Percentiles rank a stretch among this genome's conserved stretches.
These are phyloP conservation scores for Glomus cerebriforme DNA, from an alignment of 192 early-diverging fungal species.

Conservation along the genomic window DNA sequence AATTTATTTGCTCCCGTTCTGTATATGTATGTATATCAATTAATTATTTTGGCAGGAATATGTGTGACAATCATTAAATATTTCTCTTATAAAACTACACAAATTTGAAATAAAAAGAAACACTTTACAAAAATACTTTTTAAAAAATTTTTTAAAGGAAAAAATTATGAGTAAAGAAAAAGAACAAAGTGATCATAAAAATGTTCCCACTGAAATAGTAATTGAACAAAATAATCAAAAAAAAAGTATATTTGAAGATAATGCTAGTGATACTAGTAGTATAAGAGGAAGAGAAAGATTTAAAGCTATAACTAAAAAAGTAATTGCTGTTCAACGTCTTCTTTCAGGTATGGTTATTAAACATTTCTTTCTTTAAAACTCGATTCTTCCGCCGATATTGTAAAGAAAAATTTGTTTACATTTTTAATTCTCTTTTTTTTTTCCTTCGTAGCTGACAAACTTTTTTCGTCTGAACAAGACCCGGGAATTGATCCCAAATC, in stretches of 20 bases:
- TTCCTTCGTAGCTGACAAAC: not conserved
- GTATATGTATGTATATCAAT: no score
- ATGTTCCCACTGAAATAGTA: not conserved
- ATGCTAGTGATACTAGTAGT: not conserved
- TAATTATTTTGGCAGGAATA: no score
- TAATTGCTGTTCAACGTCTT: not conserved
- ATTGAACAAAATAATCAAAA: not conserved
- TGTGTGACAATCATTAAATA: no score
- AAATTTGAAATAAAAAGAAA: no score
- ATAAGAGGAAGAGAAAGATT: not conserved
- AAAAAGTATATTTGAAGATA: not conserved
- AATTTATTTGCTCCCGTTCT: no score
- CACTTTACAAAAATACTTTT: no score
- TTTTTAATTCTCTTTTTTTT: not conserved
- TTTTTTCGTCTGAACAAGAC: not conserved
- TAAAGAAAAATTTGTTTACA: not conserved
- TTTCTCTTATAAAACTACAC: no score
- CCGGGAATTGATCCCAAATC: conserved; percentile 3
- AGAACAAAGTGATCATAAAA: not conserved
- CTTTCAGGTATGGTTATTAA: not conserved
- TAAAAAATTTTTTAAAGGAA: no score
- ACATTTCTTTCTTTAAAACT: no score
- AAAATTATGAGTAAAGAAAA: no score
- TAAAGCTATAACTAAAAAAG: not conserved
- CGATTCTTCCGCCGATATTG: not conserved